These are phyloP conservation scores for Beauveria sp. DNA, from an alignment of 2,329 filamentous ascomycete species.

Conservation along the genomic window DNA sequence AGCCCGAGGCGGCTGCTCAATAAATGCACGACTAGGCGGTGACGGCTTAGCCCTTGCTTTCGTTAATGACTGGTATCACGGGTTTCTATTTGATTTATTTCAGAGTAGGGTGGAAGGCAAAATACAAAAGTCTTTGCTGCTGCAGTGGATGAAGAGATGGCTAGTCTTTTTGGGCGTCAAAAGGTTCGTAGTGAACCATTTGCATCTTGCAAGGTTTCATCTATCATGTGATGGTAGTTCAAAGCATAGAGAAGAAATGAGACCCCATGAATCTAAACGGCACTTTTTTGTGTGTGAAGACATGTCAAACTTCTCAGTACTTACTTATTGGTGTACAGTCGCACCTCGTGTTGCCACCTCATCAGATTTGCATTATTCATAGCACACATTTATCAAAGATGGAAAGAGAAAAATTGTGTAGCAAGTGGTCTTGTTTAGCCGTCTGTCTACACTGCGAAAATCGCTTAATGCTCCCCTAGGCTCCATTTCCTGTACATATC, in stretches of 20 bases:
- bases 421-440: not conserved
- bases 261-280: conserved; percentile 21
- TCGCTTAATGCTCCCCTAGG: not conserved
- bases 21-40: conserved; percentile 19
- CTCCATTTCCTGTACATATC: conserved; percentile 1
- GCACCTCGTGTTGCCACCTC: not conserved
- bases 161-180: conserved; percentile 32
- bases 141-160: conserved; percentile 10
- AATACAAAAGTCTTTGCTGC: conserved; percentile 4
- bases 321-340: not conserved
- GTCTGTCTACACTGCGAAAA: not conserved
- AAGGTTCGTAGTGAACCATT: conserved; percentile 26
- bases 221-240: conserved; percentile 31
- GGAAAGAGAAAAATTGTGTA: not conserved
- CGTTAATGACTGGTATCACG: conserved; percentile 7
- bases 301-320: no score
- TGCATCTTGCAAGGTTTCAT: conserved; percentile 33
- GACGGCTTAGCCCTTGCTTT: conserved; percentile 1
- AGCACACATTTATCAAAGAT: not conserved
- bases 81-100: conserved; percentile 1
- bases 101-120: conserved; percentile 12
- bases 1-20: conserved; percentile 40
- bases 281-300: not conserved
- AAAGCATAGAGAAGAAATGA: conserved; percentile 29
- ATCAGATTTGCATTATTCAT: not conserved